Percentiles rank a stretch among this genome's conserved stretches.
Evolutionary conservation across 164 flowering plant species (phyloP).

Genomic region (Akebia trifoliata): DNA sequence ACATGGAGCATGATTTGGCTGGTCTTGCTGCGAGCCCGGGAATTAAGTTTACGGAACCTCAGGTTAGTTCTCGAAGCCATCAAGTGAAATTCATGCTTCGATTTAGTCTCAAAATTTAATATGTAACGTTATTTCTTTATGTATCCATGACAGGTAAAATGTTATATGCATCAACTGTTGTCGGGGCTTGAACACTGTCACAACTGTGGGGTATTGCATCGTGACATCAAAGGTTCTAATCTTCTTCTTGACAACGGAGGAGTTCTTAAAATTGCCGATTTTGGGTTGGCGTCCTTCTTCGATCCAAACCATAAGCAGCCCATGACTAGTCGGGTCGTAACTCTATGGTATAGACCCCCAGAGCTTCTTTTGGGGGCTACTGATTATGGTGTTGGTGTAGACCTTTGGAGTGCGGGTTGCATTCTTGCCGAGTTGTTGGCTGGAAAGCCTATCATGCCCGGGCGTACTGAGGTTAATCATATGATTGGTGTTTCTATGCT

Average conservation of each 20-base stretch:
- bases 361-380: conserved; percentile 86
- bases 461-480: conserved; percentile 69
- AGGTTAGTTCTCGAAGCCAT: conserved; percentile 18
- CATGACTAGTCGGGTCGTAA: conserved; percentile 64
- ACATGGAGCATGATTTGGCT: conserved; percentile 95
- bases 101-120: neutral
- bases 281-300: conserved; percentile 40
- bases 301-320: conserved; percentile 61
- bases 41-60: conserved; percentile 36
- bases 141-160: conserved; percentile 30
- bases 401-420: conserved; percentile 96
- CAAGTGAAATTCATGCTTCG: neutral
- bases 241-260: conserved; percentile 78
- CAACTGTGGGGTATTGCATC: conserved; percentile 43
- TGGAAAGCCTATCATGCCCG: conserved; percentile 92
- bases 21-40: conserved; percentile 83
- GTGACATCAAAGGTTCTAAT: conserved; percentile 91
- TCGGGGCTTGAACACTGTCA: conserved; percentile 51
- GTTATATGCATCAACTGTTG: conserved; percentile 41
- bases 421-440: conserved; percentile 80
- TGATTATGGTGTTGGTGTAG: conserved; percentile 80
- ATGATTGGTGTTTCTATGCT: neutral
- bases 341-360: conserved; percentile 45
- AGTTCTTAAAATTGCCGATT: conserved; percentile 75
- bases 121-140: neutral